Conservation (phyloP, 495 filamentous ascomycete genomes). For the Immersiella caudata region DNA sequence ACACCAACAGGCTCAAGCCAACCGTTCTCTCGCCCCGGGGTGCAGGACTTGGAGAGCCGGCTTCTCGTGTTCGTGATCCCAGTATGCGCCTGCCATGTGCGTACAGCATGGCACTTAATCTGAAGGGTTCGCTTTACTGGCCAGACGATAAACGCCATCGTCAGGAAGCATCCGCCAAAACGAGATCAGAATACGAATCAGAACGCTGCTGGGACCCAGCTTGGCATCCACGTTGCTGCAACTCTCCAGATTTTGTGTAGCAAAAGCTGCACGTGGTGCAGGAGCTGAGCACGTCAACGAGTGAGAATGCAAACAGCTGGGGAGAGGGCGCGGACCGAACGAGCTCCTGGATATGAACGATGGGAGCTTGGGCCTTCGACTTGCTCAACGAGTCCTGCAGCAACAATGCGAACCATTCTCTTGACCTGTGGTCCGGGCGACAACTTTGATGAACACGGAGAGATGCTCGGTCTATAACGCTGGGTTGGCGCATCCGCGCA, state of each 20-base stretch:
- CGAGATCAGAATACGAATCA: conserved; percentile 15
- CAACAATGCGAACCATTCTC: background rate
- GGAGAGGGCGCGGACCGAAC: background rate
- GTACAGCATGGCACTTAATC: conserved; percentile 1
- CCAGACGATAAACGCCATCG: background rate
- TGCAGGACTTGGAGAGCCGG: background rate
- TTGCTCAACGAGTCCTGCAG: background rate
- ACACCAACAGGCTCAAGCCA: background rate
- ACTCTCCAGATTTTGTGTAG: conserved; percentile 21
- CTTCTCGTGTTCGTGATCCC: conserved; percentile 11
- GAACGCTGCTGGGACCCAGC: background rate
- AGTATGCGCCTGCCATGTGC: background rate
- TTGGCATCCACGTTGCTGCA: conserved; percentile 19
- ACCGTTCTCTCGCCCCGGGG: background rate
- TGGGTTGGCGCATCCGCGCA: background rate
- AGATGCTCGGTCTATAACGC: background rate
- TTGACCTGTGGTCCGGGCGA: background rate
- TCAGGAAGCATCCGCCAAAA: background rate
- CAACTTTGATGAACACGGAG: background rate
- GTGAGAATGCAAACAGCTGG: conserved; percentile 12
- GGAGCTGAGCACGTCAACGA: conserved; percentile 18
- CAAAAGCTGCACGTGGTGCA: conserved; percentile 16
- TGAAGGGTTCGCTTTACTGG: background rate
- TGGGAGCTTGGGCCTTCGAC: background rate
- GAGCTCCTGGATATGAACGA: background rate